phyloP scores from a whole-genome alignment of 1,139 yeast genomes.

The Kluyveromyces sp. region DNA sequence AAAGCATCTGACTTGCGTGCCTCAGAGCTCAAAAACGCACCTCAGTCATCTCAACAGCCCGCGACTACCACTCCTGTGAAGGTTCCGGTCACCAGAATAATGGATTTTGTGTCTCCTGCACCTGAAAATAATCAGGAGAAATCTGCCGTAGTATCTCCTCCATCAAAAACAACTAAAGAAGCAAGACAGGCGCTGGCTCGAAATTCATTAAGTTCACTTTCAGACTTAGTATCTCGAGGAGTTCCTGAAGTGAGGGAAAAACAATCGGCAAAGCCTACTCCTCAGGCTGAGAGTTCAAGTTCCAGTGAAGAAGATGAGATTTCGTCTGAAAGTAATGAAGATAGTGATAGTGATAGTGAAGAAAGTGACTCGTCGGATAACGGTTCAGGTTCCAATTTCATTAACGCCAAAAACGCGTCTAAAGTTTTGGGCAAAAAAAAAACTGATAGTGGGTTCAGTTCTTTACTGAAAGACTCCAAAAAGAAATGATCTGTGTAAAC shows the following conservation, averaged over 20 bases:
- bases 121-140: constrained; percentile 6
- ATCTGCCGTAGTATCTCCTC: constrained; percentile 5
- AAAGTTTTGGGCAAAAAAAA: constrained; percentile 34
- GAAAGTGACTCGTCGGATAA: constrained; percentile 27
- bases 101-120: constrained; percentile 16
- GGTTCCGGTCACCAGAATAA: constrained; percentile 17
- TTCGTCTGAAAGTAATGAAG: constrained; percentile 23
- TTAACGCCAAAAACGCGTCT: constrained; percentile 39
- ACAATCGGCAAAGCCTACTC: constrained; percentile 32
- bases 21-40: constrained; percentile 14
- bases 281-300: constrained; percentile 18
- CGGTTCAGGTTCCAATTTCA: constrained; percentile 29
- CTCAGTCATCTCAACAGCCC: constrained; percentile 16
- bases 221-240: constrained; percentile 52
- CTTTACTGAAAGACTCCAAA: constrained; percentile 46
- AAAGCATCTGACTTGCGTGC: constrained; percentile 14
- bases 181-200: constrained; percentile 23
- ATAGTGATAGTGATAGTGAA: constrained; percentile 27
- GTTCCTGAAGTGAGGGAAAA: constrained; percentile 56
- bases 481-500: constrained; percentile 18
- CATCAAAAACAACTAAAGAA: constrained; percentile 1
- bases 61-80: constrained; percentile 14
- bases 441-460: constrained; percentile 45
- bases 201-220: constrained; percentile 44
- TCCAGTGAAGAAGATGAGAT: constrained; percentile 21